Evolutionary conservation across 306 rosid species (phyloP).

Genomic region (Notholithocarpus densiflorus): DNA sequence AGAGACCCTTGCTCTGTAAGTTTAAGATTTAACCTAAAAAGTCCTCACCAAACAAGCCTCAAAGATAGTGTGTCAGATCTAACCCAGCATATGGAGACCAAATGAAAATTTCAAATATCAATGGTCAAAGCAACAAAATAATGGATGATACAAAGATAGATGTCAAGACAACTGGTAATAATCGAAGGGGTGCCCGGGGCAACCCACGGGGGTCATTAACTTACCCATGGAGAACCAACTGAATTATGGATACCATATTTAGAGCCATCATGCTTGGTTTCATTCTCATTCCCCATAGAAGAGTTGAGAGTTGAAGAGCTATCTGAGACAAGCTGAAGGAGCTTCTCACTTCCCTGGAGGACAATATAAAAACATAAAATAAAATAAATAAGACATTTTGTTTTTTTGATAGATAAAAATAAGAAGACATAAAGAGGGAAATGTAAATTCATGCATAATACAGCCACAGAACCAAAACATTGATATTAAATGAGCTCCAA

Average conservation of each 20-base stretch:
- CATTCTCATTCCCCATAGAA: constrained; percentile 4
- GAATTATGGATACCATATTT: constrained; percentile 23
- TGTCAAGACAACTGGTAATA: not conserved
- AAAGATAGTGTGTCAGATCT: not conserved
- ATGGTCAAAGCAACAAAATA: not conserved
- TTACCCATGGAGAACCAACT: constrained; percentile 44
- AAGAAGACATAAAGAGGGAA: constrained; percentile 9
- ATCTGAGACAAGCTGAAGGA: constrained; percentile 69
- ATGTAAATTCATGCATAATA: constrained; percentile 9
- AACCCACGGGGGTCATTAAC: not conserved
- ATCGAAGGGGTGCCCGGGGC: too few relatives aligned
- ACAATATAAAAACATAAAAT: constrained; percentile 1
- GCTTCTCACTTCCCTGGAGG: constrained; percentile 84
- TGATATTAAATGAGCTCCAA: not conserved
- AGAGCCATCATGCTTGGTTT: constrained; percentile 25
- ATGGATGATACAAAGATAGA: not conserved
- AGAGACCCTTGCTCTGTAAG: too few relatives aligned
- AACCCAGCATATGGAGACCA: not conserved
- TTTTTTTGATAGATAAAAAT: not conserved
- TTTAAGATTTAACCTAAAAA: not conserved
- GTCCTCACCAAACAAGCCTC: not conserved
- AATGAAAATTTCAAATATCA: not conserved
- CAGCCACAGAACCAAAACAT: not conserved
- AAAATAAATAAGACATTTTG: too few relatives aligned
- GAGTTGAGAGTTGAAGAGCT: constrained; percentile 29